These are phyloP conservation scores for Isabelozyma gotoi DNA, from an alignment of 805 yeast genomes.

Conservation along the genomic window DNA sequence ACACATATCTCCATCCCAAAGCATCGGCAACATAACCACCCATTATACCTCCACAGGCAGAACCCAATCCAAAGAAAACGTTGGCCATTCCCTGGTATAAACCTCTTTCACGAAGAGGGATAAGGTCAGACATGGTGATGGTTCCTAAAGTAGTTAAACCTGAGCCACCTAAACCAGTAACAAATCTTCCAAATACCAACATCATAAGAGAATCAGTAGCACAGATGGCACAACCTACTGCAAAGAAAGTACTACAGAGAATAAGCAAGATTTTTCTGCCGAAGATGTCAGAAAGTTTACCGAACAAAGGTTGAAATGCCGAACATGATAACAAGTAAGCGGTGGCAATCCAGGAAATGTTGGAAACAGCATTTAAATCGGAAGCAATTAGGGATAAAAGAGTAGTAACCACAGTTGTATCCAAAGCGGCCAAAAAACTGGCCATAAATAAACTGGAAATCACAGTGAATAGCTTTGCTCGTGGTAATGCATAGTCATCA, in stretches of 20 bases:
- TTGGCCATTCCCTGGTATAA: constrained; percentile 82
- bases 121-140: constrained; percentile 72
- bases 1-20: constrained; percentile 52
- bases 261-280: constrained; percentile 58
- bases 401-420: constrained; percentile 68
- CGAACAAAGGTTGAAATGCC: constrained; percentile 72
- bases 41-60: constrained; percentile 44
- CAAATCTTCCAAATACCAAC: constrained; percentile 60
- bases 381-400: constrained; percentile 65
- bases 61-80: constrained; percentile 71
- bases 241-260: constrained; percentile 55
- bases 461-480: constrained; percentile 25
- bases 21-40: constrained; percentile 57
- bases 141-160: constrained; percentile 77
- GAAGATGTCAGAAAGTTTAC: constrained; percentile 69
- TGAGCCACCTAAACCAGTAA: constrained; percentile 91
- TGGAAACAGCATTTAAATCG: constrained; percentile 61
- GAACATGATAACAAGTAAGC: constrained; percentile 67
- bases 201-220: constrained; percentile 47
- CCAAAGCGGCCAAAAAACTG: constrained; percentile 62
- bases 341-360: constrained; percentile 73
- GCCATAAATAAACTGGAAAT: constrained; percentile 34
- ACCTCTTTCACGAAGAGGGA: constrained; percentile 76
- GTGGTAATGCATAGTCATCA: constrained; percentile 27
- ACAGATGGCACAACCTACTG: constrained; percentile 55